Conservation (phyloP, 1,284 basidiomycete species). For the Pascua sp. region DNA sequence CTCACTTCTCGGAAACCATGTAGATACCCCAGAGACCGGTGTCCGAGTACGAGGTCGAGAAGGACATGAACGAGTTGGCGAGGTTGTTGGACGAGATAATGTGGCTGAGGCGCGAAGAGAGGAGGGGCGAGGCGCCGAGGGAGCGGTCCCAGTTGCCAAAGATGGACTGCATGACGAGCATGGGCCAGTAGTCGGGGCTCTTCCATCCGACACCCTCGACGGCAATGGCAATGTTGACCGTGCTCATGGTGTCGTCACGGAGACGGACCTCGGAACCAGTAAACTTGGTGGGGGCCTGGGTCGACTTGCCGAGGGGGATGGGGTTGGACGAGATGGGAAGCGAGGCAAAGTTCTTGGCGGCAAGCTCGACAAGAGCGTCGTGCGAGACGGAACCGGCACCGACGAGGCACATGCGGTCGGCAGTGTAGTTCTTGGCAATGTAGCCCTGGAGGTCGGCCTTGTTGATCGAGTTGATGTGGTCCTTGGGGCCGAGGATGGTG, state of each 20-base stretch:
- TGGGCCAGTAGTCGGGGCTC: conserved; percentile 97
- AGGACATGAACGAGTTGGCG: conserved; percentile 99
- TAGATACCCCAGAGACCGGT: conserved; percentile 99
- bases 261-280: conserved; percentile 93
- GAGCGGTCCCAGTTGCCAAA: conserved; percentile 99
- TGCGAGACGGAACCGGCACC: conserved; percentile 95
- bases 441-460: conserved; percentile 84
- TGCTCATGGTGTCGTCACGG: conserved; percentile 85
- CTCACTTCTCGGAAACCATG: conserved; percentile 80
- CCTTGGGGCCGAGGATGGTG: conserved; percentile 95
- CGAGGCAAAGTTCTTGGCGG: conserved; percentile 85
- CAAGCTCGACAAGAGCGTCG: conserved; percentile 86
- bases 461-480: conserved; percentile 94
- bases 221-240: conserved; percentile 91
- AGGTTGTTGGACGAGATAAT: conserved; percentile 91
- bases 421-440: conserved; percentile 97
- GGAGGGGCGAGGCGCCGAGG: conserved; percentile 82
- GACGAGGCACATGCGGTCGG: conserved; percentile 98
- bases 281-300: conserved; percentile 73
- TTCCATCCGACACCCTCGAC: conserved; percentile 98
- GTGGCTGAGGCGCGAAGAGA: conserved; percentile 87
- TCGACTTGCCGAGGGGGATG: conserved; percentile 75
- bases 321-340: conserved; percentile 86
- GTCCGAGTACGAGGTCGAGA: conserved; percentile 99
- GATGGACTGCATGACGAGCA: conserved; percentile 97